A percentile compares a stretch with the other conserved stretches of the same genome.
These are phyloP conservation scores for Hygrophorus russula DNA, from an alignment of 768 basidiomycete genomes.

Conservation along the genomic window DNA sequence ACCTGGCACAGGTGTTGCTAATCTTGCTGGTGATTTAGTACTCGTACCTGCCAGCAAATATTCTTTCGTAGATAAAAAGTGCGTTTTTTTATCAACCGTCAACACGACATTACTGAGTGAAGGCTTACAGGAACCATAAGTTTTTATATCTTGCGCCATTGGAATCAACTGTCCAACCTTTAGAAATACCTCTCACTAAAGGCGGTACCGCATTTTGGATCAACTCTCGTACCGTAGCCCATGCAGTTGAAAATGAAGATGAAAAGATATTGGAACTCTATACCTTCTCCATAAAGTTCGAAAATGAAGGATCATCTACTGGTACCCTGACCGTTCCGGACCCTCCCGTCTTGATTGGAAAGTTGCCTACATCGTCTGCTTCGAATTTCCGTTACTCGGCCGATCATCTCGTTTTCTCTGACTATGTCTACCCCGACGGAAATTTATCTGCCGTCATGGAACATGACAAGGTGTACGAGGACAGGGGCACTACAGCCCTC, in stretches of 20 bases:
- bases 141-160: slow-evolving; percentile 53
- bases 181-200: slow-evolving; percentile 49
- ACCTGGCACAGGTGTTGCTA: slow-evolving; percentile 57
- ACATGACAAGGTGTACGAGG: slow-evolving; percentile 62
- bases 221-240: slow-evolving; percentile 54
- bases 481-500: slow-evolving; percentile 59
- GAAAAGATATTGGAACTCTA: slow-evolving; percentile 45
- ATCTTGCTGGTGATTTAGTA: slow-evolving; percentile 56
- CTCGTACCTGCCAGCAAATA: slow-evolving; percentile 57
- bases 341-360: slow-evolving; percentile 41
- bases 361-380: slow-evolving; percentile 56
- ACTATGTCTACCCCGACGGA: slow-evolving; percentile 68
- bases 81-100: slow-evolving; percentile 3
- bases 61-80: slow-evolving; percentile 68
- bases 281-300: slow-evolving; percentile 41
- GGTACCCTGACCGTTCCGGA: slow-evolving; percentile 26
- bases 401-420: slow-evolving; percentile 73
- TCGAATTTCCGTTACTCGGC: slow-evolving; percentile 61
- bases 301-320: slow-evolving; percentile 14
- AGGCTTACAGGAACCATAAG: slow-evolving; percentile 48
- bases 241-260: slow-evolving; percentile 47
- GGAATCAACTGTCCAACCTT: slow-evolving; percentile 33
- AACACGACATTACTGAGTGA: background rate
- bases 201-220: slow-evolving; percentile 80
- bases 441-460: slow-evolving; percentile 55